Evolutionary conservation across 1,284 basidiomycete species (phyloP).

Genomic region (Ustilago shanxiensis): DNA sequence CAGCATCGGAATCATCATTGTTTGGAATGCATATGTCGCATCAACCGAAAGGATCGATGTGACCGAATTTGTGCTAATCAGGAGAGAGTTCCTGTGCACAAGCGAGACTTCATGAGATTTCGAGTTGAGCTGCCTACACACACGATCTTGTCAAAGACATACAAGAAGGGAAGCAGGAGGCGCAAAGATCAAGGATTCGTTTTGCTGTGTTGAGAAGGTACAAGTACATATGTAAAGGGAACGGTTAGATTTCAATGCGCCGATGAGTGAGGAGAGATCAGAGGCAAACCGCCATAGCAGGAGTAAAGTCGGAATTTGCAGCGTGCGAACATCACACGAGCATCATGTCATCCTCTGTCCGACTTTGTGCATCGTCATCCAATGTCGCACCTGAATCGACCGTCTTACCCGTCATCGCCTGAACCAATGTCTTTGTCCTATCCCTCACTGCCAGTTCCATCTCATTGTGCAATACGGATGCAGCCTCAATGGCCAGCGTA

Average conservation of each 20-base stretch:
- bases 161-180: not conserved
- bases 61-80: too few relatives aligned
- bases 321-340: slow-evolving; percentile 11
- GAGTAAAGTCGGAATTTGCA: too few relatives aligned
- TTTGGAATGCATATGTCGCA: not conserved
- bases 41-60: not conserved
- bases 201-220: slow-evolving; percentile 2
- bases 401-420: slow-evolving; percentile 56
- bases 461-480: slow-evolving; percentile 82
- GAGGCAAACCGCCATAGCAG: too few relatives aligned
- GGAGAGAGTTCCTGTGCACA: too few relatives aligned
- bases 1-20: not conserved
- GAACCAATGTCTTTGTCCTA: slow-evolving; percentile 78
- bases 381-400: slow-evolving; percentile 20
- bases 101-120: too few relatives aligned
- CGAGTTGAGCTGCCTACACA: too few relatives aligned
- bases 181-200: not conserved
- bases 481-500: slow-evolving; percentile 81
- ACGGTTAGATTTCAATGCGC: too few relatives aligned
- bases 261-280: not conserved
- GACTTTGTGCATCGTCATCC: slow-evolving; percentile 14
- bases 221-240: slow-evolving; percentile 12
- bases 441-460: slow-evolving; percentile 82
- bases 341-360: slow-evolving; percentile 29
- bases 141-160: not conserved